Evolutionary conservation across 2,329 filamentous ascomycete genomes (phyloP).

Genomic region (Aspergillus nomiae): DNA sequence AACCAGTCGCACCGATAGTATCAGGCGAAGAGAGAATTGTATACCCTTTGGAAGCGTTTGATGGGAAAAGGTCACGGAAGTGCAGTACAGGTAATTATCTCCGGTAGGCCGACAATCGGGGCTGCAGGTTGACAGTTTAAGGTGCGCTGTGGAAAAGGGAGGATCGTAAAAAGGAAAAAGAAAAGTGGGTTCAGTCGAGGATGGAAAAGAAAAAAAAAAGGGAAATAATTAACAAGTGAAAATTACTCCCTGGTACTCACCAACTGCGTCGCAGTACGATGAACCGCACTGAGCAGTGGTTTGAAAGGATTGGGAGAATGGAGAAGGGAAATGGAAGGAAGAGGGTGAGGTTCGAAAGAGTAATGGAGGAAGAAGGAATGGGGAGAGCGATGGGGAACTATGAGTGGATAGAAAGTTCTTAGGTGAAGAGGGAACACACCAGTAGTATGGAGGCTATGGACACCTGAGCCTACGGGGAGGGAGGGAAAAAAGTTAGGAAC

Average conservation of each 20-base stretch:
- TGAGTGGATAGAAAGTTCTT: constrained; percentile 17
- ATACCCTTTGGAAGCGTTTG: neutral
- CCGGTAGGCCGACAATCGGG: constrained; percentile 10
- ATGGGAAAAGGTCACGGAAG: constrained; percentile 1
- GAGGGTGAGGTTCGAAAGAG: constrained; percentile 23
- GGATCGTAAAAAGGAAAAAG: constrained; percentile 5
- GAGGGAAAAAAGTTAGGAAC: constrained; percentile 14
- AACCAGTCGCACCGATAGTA: constrained; percentile 13
- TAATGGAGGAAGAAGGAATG: constrained; percentile 16
- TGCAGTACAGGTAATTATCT: constrained; percentile 6
- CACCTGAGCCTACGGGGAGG: constrained; percentile 9
- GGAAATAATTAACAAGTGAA: constrained; percentile 15
- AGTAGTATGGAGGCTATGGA: constrained; percentile 13
- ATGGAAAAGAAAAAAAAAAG: constrained; percentile 11
- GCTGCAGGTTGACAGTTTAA: constrained; percentile 14
- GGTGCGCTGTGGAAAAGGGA: constrained; percentile 12
- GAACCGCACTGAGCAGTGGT: constrained; percentile 33
- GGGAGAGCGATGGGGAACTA: constrained; percentile 17
- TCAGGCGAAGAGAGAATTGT: constrained; percentile 11
- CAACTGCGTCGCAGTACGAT: constrained; percentile 34
- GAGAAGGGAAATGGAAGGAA: constrained; percentile 18
- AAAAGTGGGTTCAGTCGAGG: constrained; percentile 2
- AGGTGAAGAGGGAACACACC: constrained; percentile 16
- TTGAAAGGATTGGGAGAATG: constrained; percentile 24
- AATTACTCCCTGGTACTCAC: constrained; percentile 22